Percentiles rank a stretch among this genome's conserved stretches.
phyloP scores from a whole-genome alignment of 306 rosid genomes.

The Lupinus albus region DNA sequence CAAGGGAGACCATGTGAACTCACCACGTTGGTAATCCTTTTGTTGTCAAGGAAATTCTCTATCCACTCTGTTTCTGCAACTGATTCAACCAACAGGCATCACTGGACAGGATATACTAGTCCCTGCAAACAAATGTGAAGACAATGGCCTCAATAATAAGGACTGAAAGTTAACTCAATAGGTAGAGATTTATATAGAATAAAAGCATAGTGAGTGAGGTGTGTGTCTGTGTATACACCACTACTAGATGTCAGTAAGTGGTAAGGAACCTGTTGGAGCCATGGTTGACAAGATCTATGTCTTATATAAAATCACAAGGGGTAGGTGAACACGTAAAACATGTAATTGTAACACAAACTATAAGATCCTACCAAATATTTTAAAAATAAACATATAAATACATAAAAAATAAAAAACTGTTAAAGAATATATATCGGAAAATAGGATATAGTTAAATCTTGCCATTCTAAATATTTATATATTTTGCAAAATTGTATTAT shows the following conservation, averaged over 20 bases:
- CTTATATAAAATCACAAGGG: too few species aligned
- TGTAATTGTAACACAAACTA: too few species aligned
- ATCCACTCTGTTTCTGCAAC: slow-evolving; percentile 32
- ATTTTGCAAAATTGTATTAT: too few species aligned
- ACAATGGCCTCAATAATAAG: slow-evolving; percentile 35
- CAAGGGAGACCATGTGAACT: slow-evolving; percentile 26
- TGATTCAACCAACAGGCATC: slow-evolving; percentile 35
- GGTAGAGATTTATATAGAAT: slow-evolving; percentile 20
- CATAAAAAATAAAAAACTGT: too few species aligned
- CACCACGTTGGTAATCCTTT: slow-evolving; percentile 23
- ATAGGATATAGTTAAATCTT: too few species aligned
- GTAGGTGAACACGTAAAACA: too few species aligned
- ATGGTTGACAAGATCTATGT: too few species aligned
- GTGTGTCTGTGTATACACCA: not conserved
- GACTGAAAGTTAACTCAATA: too few species aligned
- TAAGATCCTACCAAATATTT: too few species aligned
- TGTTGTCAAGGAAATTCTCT: slow-evolving; percentile 22
- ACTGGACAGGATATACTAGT: slow-evolving; percentile 47
- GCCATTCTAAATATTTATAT: too few species aligned
- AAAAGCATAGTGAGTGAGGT: not conserved
- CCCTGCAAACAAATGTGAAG: slow-evolving; percentile 57
- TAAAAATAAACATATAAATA: too few species aligned
- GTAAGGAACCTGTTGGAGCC: slow-evolving; percentile 6
- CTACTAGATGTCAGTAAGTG: not conserved
- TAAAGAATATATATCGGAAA: too few species aligned